These are phyloP conservation scores for Hondaea fermentalgiana DNA, from an alignment of 108 stramenopile genomes.

Conservation along the genomic window DNA sequence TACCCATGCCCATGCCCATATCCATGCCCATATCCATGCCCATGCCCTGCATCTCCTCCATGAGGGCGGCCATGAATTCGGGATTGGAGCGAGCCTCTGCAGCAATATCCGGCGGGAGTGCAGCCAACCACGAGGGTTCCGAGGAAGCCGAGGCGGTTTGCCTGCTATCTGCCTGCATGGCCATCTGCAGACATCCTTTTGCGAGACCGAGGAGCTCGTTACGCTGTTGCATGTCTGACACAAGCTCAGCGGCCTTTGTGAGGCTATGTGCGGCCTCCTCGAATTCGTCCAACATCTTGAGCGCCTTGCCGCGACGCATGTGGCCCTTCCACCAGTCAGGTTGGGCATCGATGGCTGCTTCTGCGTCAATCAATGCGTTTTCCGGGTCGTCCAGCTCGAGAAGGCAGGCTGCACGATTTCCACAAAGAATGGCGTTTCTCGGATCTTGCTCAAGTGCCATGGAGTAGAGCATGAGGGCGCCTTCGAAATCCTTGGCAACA, in stretches of 20 bases:
- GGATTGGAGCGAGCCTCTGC: not conserved
- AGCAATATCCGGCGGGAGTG: not conserved
- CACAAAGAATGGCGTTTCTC: not conserved
- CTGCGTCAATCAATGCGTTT: not conserved
- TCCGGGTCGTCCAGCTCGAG: not conserved
- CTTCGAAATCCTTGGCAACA: not conserved
- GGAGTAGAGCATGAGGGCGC: not conserved
- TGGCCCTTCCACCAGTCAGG: constrained; percentile 3
- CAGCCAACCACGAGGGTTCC: not conserved
- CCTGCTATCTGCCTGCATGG: not conserved
- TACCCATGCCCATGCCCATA: not conserved
- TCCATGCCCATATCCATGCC: not conserved
- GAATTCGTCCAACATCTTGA: not conserved
- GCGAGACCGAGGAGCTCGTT: not conserved
- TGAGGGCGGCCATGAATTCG: not conserved
- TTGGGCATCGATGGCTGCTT: not conserved
- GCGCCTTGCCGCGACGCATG: not conserved
- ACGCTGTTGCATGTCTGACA: not conserved
- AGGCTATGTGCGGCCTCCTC: not conserved
- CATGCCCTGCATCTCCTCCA: not conserved
- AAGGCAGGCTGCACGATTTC: not conserved
- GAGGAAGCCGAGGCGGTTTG: not conserved
- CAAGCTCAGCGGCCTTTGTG: not conserved
- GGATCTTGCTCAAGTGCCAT: not conserved
- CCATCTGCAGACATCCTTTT: not conserved